Percentiles rank a stretch among this genome's conserved stretches.
Conservation (phyloP, 345 rosid species). For the Gynandropsis gynandra region DNA sequence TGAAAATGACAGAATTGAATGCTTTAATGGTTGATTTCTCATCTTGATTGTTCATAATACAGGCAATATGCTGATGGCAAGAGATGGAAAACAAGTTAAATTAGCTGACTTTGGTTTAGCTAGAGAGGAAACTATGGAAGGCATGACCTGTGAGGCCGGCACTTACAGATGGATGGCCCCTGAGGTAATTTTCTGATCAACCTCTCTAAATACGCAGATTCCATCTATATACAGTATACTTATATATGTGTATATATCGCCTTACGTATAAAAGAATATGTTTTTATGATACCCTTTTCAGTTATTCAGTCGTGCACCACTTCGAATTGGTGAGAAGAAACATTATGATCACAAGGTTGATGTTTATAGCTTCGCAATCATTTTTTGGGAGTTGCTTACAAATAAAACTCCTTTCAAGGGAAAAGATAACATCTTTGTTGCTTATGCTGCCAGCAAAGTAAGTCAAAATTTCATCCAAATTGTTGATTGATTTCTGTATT, state of each 20-base stretch:
- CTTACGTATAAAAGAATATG: too few species aligned
- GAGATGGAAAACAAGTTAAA: slow-evolving; percentile 36
- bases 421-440: slow-evolving; percentile 12
- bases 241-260: too few species aligned
- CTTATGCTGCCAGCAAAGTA: slow-evolving; percentile 42
- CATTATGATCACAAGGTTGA: slow-evolving; percentile 69
- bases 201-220: not conserved
- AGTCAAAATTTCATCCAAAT: slow-evolving; percentile 7
- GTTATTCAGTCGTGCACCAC: slow-evolving; percentile 43
- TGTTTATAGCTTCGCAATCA: slow-evolving; percentile 57
- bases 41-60: not conserved
- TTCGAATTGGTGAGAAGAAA: slow-evolving; percentile 31
- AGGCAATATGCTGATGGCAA: slow-evolving; percentile 53
- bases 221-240: not conserved
- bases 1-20: too few species aligned
- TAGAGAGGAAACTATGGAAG: slow-evolving; percentile 33
- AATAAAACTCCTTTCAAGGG: slow-evolving; percentile 46
- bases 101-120: slow-evolving; percentile 59
- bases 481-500: not conserved
- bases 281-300: slow-evolving; percentile 2
- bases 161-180: slow-evolving; percentile 34
- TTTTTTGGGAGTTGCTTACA: slow-evolving; percentile 60
- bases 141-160: slow-evolving; percentile 44
- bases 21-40: not conserved
- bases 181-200: slow-evolving; percentile 37